Base-by-base conservation (phyloP, 345 rosid species). In the Eutrema yunnanense region DNA sequence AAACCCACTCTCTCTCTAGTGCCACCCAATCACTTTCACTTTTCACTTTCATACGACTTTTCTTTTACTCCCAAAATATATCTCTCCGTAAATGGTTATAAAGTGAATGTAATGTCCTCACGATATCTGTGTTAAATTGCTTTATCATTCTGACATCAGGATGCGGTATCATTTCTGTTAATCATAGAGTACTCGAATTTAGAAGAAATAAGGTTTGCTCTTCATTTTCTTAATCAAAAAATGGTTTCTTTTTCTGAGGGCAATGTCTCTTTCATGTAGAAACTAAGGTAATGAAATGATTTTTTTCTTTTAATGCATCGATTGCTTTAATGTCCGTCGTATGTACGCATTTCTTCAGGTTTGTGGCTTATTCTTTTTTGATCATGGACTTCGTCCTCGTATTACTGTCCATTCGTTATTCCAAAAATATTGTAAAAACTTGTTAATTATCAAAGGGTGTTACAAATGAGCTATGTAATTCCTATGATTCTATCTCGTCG, bases 251-350 rank as follows among this genome's bases (percentile, higher is more conserved):
- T 26, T 10, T 26, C 2, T n/a, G 4, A 3, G 29, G 9, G 13
- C 11, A 30, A 55, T 46, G 48, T 73, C 71, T 27, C 41, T 64
- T 44, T 73, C 71, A 36, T 73, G 71, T 64, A 64, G 63, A 73
- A 73, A 54, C 48, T 52, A 62, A 8, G 37, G 13, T 19, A 32
- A 72, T 42, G 62, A 72, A 61, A 52, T 22, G 3, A 4, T 48
- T 69, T 36, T 16, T 4, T 37, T 36, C 3, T 69, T 41, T 12
- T 12, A 2, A 19, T 46, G 48, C 46, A 44, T 52, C 2, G 5
- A 30, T 47, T n/a, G 40, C 13, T 56, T 37, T 19, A 37, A 32
- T n/a, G 49, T 27, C 37, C 57, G n/a, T 58, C 16, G 14, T 47
- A 30, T 16, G 40, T 1, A 49, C 50, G 42, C 19, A 6, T 40